phyloP scores from a whole-genome alignment of 2,329 filamentous ascomycete species.

The Phialocephala subalpina region DNA sequence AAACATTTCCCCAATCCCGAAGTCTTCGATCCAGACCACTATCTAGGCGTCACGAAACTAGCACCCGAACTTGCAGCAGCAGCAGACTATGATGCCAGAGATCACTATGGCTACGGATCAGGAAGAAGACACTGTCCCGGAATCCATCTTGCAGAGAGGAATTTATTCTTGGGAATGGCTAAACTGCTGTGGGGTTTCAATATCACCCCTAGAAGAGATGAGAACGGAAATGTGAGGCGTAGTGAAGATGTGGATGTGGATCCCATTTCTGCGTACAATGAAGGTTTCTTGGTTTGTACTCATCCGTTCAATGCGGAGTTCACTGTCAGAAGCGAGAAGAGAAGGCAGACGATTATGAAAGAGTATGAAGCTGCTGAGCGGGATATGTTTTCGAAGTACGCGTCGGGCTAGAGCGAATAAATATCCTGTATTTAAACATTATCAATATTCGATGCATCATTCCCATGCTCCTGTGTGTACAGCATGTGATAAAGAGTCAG shows the following conservation, averaged over 20 bases:
- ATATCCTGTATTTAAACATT: too few species aligned
- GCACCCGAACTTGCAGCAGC: slow-evolving; percentile 52
- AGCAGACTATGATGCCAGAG: slow-evolving; percentile 56
- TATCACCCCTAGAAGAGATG: slow-evolving; percentile 21
- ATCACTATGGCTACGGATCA: slow-evolving; percentile 46
- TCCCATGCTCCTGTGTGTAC: too few species aligned
- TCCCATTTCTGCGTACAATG: slow-evolving; percentile 41
- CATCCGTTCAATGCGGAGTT: slow-evolving; percentile 43
- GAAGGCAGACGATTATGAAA: slow-evolving; percentile 43
- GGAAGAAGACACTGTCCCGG: slow-evolving; percentile 63
- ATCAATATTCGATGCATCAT: too few species aligned
- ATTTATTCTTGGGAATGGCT: slow-evolving; percentile 15
- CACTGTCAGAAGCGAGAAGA: slow-evolving; percentile 34
- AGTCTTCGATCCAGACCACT: slow-evolving; percentile 52
- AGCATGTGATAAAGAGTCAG: too few species aligned
- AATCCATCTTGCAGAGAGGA: slow-evolving; percentile 49
- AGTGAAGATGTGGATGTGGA: slow-evolving; percentile 34
- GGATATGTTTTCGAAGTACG: slow-evolving; percentile 38
- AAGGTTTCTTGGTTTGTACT: slow-evolving; percentile 45
- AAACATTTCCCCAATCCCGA: slow-evolving; percentile 50
- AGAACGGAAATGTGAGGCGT: slow-evolving; percentile 25
- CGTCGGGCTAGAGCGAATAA: background rate
- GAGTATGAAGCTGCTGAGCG: slow-evolving; percentile 42
- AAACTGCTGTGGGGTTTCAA: slow-evolving; percentile 36
- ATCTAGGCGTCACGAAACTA: slow-evolving; percentile 23